A percentile compares a stretch with the other conserved stretches of the same genome.
Conservation (phyloP, 345 rosid genomes). For the Streptanthus diversifolius region DNA sequence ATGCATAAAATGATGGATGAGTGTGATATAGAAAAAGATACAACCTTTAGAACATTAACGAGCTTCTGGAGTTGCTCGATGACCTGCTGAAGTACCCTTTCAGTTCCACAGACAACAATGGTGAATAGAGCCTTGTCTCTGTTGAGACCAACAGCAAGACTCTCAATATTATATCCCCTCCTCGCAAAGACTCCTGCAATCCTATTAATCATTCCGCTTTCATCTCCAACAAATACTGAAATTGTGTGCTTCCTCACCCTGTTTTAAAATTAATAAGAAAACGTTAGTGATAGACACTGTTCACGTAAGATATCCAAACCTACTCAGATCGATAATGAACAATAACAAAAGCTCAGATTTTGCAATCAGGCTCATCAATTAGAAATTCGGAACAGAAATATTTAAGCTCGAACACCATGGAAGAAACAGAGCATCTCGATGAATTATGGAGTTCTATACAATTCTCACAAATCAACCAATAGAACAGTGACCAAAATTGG, state of each 20-base stretch:
- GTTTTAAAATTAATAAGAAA: background rate
- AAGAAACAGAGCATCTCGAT: background rate
- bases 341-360: too few species aligned
- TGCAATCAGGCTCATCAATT: too few species aligned
- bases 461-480: background rate
- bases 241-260: slow-evolving; percentile 83
- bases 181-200: slow-evolving; percentile 97
- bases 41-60: slow-evolving; percentile 88
- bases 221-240: slow-evolving; percentile 95
- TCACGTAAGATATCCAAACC: background rate
- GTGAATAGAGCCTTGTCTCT: slow-evolving; percentile 92
- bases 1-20: slow-evolving; percentile 1
- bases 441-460: background rate
- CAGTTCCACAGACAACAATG: slow-evolving; percentile 85
- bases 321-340: background rate
- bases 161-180: slow-evolving; percentile 93
- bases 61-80: slow-evolving; percentile 94
- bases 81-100: slow-evolving; percentile 74
- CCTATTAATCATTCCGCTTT: slow-evolving; percentile 95
- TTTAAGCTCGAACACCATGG: too few species aligned
- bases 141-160: slow-evolving; percentile 95
- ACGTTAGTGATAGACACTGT: background rate
- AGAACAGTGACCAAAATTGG: background rate
- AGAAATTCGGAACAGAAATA: too few species aligned
- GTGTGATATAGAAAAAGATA: background rate